These are phyloP conservation scores for Trametes cinnabarina DNA, from an alignment of 768 basidiomycete species.

Conservation along the genomic window DNA sequence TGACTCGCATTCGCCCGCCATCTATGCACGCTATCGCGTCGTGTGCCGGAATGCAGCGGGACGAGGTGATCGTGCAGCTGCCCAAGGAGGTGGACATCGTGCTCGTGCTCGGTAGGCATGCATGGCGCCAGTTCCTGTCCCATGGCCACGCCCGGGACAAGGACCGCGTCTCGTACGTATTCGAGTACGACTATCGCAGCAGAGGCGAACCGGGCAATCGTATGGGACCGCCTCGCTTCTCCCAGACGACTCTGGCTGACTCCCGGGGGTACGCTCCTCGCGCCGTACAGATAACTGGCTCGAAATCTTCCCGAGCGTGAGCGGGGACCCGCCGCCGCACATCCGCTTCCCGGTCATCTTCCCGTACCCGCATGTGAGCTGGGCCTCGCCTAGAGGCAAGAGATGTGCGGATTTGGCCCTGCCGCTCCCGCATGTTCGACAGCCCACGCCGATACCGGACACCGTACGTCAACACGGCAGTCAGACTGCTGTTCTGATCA, in stretches of 20 bases:
- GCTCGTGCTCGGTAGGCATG: constrained; percentile 26
- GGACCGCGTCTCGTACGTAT: constrained; percentile 25
- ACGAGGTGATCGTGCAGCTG: constrained; percentile 26
- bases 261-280: too few species aligned
- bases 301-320: constrained; percentile 4
- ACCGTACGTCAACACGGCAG: too few species aligned
- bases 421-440: constrained; percentile 17
- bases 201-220: constrained; percentile 26
- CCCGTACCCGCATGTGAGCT: constrained; percentile 26
- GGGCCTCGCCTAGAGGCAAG: constrained; percentile 14
- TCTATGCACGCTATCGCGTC: neutral
- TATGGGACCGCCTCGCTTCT: constrained; percentile 4
- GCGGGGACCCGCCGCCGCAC: constrained; percentile 15
- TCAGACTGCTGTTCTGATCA: too few species aligned
- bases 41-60: constrained; percentile 9
- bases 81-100: constrained; percentile 19
- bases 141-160: neutral
- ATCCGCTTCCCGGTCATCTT: constrained; percentile 18
- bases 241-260: neutral
- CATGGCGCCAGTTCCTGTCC: constrained; percentile 21
- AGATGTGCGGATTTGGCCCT: constrained; percentile 19
- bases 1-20: neutral
- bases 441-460: constrained; percentile 14
- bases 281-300: constrained; percentile 25
- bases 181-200: constrained; percentile 28